Evolutionary conservation across 1,139 yeast species (phyloP).

Genomic region (Diutina siamensis): DNA sequence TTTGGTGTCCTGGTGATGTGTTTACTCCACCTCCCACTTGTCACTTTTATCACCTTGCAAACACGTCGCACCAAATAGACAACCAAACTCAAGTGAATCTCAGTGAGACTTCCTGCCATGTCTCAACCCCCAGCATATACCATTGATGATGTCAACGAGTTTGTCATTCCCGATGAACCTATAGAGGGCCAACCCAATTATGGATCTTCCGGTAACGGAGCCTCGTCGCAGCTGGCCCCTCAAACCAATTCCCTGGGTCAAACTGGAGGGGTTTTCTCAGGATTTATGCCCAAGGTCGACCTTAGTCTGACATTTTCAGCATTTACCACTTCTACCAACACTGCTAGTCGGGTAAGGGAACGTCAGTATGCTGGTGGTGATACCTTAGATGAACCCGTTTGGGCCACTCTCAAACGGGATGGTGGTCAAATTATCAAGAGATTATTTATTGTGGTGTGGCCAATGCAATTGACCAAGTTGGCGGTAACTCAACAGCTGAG

Average conservation of each 20-base stretch:
- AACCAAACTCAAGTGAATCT: too few species aligned
- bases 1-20: too few species aligned
- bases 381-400: constrained; percentile 75
- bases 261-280: constrained; percentile 2
- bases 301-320: constrained; percentile 18
- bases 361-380: constrained; percentile 75
- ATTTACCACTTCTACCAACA: constrained; percentile 25
- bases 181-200: background rate
- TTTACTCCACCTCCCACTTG: background rate
- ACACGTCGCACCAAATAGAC: background rate
- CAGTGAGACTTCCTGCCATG: too few species aligned
- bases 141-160: constrained; percentile 4
- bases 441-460: constrained; percentile 64
- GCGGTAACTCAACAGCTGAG: constrained; percentile 35
- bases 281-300: constrained; percentile 25
- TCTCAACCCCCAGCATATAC: constrained; percentile 2
- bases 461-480: constrained; percentile 34
- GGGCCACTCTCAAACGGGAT: constrained; percentile 59
- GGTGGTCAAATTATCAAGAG: constrained; percentile 52
- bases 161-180: constrained; percentile 1
- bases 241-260: background rate
- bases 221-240: background rate
- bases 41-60: background rate
- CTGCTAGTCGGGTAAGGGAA: constrained; percentile 39
- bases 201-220: background rate